Evolutionary conservation across 1,284 basidiomycete species (phyloP), one percentile per base, ranked within the genome.

Genomic region (Phellopilus nigrolimitatus): DNA sequence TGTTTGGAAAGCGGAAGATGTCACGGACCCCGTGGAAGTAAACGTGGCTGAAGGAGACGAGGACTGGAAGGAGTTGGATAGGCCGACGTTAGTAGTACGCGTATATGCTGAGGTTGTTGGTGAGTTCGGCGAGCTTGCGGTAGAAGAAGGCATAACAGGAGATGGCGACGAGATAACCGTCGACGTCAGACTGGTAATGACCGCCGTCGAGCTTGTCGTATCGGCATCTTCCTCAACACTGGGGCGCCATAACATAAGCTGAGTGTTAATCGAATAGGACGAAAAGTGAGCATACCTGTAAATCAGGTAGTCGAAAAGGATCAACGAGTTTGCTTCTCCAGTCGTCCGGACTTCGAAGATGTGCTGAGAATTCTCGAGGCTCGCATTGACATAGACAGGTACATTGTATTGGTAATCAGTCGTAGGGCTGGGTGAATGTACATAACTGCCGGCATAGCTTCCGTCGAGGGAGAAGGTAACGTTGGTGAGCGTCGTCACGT

Each of bases 301-400:
- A 27, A 53, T n/a, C 1, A 52, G 41, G 28, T 53, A 56, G 31
- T 56, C 55, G 38, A 56, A 56, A 13, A 56, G 42, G 6, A 47
- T 43, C 5, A 53, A 28, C 15, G 39, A 44, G 4, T n/a, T 27
- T 43, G 33, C 25, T 10, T n/a, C 33, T 15, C 34, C 38, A 33
- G 33, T 22, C n/a, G 28, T 12, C 19, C 25, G 37, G 19, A 25
- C 33, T n/a, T 37, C 38, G 13, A 17, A 34, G 19, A 53, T 50
- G 15, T 49, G 47, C 22, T 8, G 7, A 4, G 9, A 28, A 17
- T 44, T 36, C 10, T 7, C 31, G 8, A 54, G 31, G 15, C 22
- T 15, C 1, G 4, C 12, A 24, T 28, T 53, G 1, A 13, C n/a
- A 42, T 42, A 56, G 10, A 17, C 33, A 10, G 12, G 28, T 15